Conservation (phyloP, 2,329 filamentous ascomycete species). For the Hypoxylon sp. region DNA sequence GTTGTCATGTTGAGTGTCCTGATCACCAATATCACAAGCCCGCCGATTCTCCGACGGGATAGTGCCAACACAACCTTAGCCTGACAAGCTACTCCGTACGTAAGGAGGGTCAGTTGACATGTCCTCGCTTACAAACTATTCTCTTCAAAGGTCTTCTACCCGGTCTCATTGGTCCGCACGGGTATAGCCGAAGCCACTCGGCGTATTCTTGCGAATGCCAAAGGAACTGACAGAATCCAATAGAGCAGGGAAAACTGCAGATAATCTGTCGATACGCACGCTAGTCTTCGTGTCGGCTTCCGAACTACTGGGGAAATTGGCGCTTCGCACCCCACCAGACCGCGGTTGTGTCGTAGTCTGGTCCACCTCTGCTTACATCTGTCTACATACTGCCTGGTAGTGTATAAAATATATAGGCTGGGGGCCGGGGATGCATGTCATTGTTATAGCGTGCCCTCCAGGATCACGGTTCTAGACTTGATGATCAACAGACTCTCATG, state of each 20-base stretch:
- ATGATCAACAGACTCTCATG: conserved; percentile 36
- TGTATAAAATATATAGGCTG: conserved; percentile 2
- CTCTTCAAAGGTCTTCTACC: conserved; percentile 2
- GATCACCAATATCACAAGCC: conserved; percentile 32
- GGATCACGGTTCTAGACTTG: conserved; percentile 42
- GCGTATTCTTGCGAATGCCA: conserved; percentile 27
- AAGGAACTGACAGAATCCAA: conserved; percentile 27
- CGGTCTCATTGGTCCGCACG: conserved; percentile 34
- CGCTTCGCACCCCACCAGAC: conserved; percentile 31
- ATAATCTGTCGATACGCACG: conserved; percentile 42
- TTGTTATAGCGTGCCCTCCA: conserved; percentile 37
- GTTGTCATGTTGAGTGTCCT: conserved; percentile 24
- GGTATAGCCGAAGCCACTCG: conserved; percentile 37
- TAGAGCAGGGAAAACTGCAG: conserved; percentile 35
- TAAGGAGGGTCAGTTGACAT: conserved; percentile 42
- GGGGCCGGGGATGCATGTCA: conserved; percentile 44
- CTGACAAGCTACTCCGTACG: conserved; percentile 36
- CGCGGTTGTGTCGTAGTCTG: conserved; percentile 30
- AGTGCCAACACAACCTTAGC: conserved; percentile 18
- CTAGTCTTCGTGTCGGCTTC: conserved; percentile 35
- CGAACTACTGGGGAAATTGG: conserved; percentile 38
- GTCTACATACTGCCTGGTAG: conserved; percentile 4
- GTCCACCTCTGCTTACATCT: conserved; percentile 31
- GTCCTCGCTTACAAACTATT: conserved; percentile 28
- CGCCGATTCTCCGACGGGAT: conserved; percentile 11